These are phyloP conservation scores for Sporopachydermia lactativora DNA, from an alignment of 805 yeast genomes.

Conservation along the genomic window DNA sequence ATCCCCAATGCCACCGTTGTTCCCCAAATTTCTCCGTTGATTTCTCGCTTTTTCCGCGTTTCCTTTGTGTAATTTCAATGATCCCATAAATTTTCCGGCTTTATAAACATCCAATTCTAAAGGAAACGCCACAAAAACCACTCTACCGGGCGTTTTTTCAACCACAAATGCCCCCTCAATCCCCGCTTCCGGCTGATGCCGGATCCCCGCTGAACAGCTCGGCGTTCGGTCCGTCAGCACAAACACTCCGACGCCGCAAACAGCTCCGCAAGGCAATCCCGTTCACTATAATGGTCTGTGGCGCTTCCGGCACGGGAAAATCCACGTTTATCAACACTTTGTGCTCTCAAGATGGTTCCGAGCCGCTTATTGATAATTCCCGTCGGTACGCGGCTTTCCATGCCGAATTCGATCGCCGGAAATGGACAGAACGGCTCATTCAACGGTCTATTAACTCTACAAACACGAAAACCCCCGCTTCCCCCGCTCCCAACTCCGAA, in stretches of 20 bases:
- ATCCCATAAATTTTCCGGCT: too few relatives aligned
- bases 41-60: too few relatives aligned
- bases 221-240: too few relatives aligned
- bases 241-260: constrained; percentile 38
- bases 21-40: too few relatives aligned
- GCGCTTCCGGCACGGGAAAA: constrained; percentile 64
- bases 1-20: too few relatives aligned
- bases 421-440: constrained; percentile 1
- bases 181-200: too few relatives aligned
- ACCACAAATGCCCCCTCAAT: too few relatives aligned
- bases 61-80: too few relatives aligned
- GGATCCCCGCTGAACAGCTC: too few relatives aligned
- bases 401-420: neutral
- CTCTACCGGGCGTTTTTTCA: too few relatives aligned
- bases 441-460: neutral
- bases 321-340: constrained; percentile 59
- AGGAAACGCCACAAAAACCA: too few relatives aligned
- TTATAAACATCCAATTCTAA: too few relatives aligned
- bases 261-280: constrained; percentile 48
- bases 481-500: neutral
- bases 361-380: constrained; percentile 3
- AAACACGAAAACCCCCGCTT: neutral
- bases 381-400: neutral
- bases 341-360: constrained; percentile 36
- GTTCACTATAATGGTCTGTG: constrained; percentile 56